Base-by-base conservation (phyloP, 495 filamentous ascomycete species). In the Schizothecium vesticola region DNA sequence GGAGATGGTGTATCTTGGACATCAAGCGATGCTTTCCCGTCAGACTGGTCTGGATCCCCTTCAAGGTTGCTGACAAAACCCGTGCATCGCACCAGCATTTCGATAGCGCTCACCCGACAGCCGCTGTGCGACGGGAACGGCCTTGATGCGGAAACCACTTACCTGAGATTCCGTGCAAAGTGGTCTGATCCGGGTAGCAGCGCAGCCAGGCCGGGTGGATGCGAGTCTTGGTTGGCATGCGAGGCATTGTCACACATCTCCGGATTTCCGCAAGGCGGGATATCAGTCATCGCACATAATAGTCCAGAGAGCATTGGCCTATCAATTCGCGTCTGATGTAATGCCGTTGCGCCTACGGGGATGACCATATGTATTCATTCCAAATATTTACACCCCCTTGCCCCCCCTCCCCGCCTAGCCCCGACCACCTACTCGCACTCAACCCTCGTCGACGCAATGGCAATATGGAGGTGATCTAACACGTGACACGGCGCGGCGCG, bases 381-480 rank as follows among this genome's bases (percentile, higher is more conserved):
- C 43, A 51, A 51, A 51, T 51, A 51, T 51, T 51, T 51, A 51
- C 43, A 33, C 3, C 31, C 31, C 31, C 11, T 29, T 9, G 1
- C 28, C n/a, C 4, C 33, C 36, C 36, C 19, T n/a, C 36, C 36
- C 16, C 36, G n/a, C n/a, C n/a, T n/a, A n/a, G 3, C 1, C 19
- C 43, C 43, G 0, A 29, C 11, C 31, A 33, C 59, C 36, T 65
- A 65, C 63, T 62, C 63, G 76, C 85, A 87, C 65, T 84, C 85
- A 72, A 84, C 78, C 29, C 81, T 74, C 28, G 71, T 80, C 63
- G 79, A 79, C 71, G 74, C 75, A 51, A 87, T 67, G 19, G 64
- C 69, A 64, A 86, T 79, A 64, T 87, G n/a, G n/a, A n/a, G n/a
- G n/a, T n/a, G n/a, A n/a, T n/a, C n/a, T n/a, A n/a, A n/a, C n/a